phyloP scores from a whole-genome alignment of 345 rosid species.

The Pugionium dolabratum region DNA sequence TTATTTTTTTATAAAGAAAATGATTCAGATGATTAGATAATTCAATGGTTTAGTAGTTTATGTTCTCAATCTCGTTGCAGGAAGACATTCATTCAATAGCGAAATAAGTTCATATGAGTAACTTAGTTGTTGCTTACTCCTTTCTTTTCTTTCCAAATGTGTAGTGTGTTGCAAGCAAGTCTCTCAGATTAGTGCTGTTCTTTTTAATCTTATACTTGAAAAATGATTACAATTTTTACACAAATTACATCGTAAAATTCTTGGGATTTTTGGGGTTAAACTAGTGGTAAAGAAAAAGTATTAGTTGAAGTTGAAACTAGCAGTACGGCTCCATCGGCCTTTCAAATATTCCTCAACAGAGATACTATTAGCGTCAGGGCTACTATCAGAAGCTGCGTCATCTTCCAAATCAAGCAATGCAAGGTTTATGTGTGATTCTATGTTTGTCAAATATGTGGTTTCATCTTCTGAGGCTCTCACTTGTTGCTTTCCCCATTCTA shows the following conservation, averaged over 20 bases:
- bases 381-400: slow-evolving; percentile 61
- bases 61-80: slow-evolving; percentile 43
- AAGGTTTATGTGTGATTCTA: slow-evolving; percentile 80
- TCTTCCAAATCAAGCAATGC: slow-evolving; percentile 80
- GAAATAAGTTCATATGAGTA: slow-evolving; percentile 85
- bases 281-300: slow-evolving; percentile 20
- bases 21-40: background rate
- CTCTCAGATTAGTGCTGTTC: too few species aligned
- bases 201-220: too few species aligned
- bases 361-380: slow-evolving; percentile 54
- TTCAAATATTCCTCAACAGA: slow-evolving; percentile 73
- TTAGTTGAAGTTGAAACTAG: slow-evolving; percentile 61
- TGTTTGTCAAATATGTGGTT: slow-evolving; percentile 51
- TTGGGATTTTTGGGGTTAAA: slow-evolving; percentile 2
- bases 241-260: too few species aligned
- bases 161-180: too few species aligned
- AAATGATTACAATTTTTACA: too few species aligned
- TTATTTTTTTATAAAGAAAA: slow-evolving; percentile 20
- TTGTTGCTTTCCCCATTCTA: slow-evolving; percentile 65
- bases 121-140: background rate
- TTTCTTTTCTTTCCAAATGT: too few species aligned
- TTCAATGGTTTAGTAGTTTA: background rate
- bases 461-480: slow-evolving; percentile 56
- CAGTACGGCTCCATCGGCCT: slow-evolving; percentile 78
- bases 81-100: slow-evolving; percentile 70